Evolutionary conservation across 176 grass and related monocot genomes (phyloP).

Genomic region (Cocos nucifera): DNA sequence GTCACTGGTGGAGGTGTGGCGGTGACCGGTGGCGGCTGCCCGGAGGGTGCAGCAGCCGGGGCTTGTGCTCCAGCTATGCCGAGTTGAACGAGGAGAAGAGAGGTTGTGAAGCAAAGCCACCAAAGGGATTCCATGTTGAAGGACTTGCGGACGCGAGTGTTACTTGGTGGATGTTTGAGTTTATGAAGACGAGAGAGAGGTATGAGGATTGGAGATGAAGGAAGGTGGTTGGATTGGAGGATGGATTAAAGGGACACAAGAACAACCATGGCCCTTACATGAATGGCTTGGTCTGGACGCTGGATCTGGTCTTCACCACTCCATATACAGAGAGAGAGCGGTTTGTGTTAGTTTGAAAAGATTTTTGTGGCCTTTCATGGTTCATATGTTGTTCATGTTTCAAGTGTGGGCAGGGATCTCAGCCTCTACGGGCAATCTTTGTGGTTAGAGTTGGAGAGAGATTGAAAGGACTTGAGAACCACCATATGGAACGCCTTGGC

Average conservation of each 20-base stretch:
- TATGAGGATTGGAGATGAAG: conserved; percentile 36
- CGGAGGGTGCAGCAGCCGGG: conserved; percentile 12
- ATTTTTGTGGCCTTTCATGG: no score
- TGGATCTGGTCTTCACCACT: no score
- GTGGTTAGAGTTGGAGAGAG: no score
- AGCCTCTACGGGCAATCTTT: no score
- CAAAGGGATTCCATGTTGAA: conserved; percentile 9
- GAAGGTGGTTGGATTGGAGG: conserved; percentile 32
- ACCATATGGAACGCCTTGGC: no score
- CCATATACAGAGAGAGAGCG: no score
- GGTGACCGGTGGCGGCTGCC: conserved; percentile 3
- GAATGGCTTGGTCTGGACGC: no score
- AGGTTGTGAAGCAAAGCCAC: not conserved
- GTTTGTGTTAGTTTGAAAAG: no score
- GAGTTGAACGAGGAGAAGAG: conserved; percentile 4
- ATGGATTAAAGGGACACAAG: conserved; percentile 33
- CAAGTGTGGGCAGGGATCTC: no score
- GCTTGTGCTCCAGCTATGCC: conserved; percentile 24
- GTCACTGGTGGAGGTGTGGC: not conserved
- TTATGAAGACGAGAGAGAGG: not conserved
- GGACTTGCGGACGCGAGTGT: not conserved
- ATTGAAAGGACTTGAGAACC: no score
- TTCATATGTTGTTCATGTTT: no score
- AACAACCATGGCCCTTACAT: conserved; percentile 10
- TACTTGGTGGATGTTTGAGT: not conserved